phyloP scores from a whole-genome alignment of 306 rosid genomes.

The Notholithocarpus densiflorus region DNA sequence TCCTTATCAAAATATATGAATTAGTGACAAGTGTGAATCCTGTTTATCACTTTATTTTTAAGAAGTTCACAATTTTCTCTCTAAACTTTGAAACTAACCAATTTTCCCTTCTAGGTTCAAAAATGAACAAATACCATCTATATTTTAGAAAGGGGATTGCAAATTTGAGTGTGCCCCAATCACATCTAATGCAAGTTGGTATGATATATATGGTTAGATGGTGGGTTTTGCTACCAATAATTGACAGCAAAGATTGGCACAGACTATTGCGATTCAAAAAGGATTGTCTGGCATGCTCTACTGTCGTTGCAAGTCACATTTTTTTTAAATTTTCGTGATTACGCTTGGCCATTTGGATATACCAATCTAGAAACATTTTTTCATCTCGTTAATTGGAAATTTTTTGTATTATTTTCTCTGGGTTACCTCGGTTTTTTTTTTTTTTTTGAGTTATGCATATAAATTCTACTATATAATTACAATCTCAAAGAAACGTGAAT shows the following conservation, averaged over 20 bases:
- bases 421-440: constrained; percentile 3
- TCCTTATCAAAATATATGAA: too few relatives aligned
- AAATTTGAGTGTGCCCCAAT: constrained; percentile 85
- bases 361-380: constrained; percentile 2
- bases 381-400: neutral
- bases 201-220: constrained; percentile 95
- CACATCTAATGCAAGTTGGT: constrained; percentile 92
- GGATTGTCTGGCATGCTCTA: neutral
- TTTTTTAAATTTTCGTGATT: constrained; percentile 8
- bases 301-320: neutral
- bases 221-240: constrained; percentile 29
- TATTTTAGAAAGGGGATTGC: constrained; percentile 62
- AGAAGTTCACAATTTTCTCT: too few relatives aligned
- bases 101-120: too few relatives aligned
- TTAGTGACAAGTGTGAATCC: too few relatives aligned
- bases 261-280: constrained; percentile 9
- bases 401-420: neutral
- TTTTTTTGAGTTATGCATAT: neutral
- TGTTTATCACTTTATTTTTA: too few relatives aligned
- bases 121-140: too few relatives aligned
- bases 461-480: neutral
- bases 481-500: neutral
- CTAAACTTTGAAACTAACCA: too few relatives aligned
- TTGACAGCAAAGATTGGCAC: neutral
- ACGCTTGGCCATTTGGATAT: constrained; percentile 15